Base-by-base conservation (phyloP, 2,329 filamentous ascomycete species). In the Arthrobotrys pseudoclavata region DNA sequence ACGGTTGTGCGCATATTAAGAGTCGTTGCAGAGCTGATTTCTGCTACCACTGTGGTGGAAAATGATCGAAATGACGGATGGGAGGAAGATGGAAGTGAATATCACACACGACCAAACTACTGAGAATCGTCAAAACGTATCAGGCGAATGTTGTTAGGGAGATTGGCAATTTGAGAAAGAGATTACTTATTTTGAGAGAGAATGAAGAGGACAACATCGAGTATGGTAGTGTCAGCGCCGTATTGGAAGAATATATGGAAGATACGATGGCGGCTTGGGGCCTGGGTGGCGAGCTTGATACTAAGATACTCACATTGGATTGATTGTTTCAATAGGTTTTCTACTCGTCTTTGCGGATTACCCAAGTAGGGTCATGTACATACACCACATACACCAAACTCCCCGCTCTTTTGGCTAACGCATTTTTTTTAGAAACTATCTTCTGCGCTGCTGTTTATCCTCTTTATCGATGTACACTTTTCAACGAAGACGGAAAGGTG, bases 1-100 rank as follows among this genome's bases (percentile, higher is more conserved):
- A 76, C 1, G 81, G 81, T 4, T 82, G 81, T 34, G 77, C 79
- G 45, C 81, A 82, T 62, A 82, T 82, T 69, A 75, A 64, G 18
- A 82, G 80, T 67, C 76, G 75, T 34, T 78, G 74, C 31, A 68
- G 74, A 7, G 74, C 53, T 5, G 29, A 60, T 7, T 78, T 78
- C 37, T 78, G 74, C 47, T 78, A 78, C 24, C 61, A 62, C 12
- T 78, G 74, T 60, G 67, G 67, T 15, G 74, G 67, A 7, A 57
- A 45, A 13, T 78, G 74, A 68, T 61, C 67, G 1, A 55, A 31
- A n/a, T 78, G 74, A 67, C 42, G 15, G 7, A 20, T 20, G 31
- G 52, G 15, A 45, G 10, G 13, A 55, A 37, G 47, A 3, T 4
- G 3, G 22, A 26, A 29, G 1, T 67, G 4, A 24, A 55, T 45